Conservation (phyloP, 2,329 filamentous ascomycete genomes). For the Fusarium penzigii region DNA sequence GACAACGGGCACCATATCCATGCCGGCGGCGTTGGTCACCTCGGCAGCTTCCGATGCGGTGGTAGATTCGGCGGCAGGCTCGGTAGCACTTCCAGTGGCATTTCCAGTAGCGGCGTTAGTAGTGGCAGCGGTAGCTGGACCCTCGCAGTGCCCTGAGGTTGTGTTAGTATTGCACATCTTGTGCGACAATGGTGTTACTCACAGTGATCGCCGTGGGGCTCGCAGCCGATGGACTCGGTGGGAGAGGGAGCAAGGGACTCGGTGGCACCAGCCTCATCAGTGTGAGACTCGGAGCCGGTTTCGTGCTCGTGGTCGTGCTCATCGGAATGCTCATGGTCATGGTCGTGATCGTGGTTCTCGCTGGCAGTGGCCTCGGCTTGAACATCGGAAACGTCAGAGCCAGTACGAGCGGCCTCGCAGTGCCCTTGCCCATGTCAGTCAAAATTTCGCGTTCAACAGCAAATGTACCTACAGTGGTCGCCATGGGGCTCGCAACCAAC, state of each 20-base stretch:
- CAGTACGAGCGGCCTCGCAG: slow-evolving; percentile 24
- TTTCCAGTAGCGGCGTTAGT: slow-evolving; percentile 5
- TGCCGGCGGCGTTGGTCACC: slow-evolving; percentile 17
- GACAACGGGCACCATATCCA: slow-evolving; percentile 21
- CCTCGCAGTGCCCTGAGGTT: slow-evolving; percentile 25
- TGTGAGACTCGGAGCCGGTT: too few species aligned
- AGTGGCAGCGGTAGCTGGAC: slow-evolving; percentile 7
- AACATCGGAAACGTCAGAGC: neutral
- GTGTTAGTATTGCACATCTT: neutral
- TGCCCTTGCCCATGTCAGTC: slow-evolving; percentile 6
- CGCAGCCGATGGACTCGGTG: slow-evolving; percentile 26
- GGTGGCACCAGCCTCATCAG: slow-evolving; percentile 11
- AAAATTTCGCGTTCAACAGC: neutral
- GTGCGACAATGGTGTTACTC: neutral
- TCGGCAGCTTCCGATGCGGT: neutral
- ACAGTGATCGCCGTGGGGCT: slow-evolving; percentile 29
- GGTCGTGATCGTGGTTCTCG: neutral
- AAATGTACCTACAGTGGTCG: slow-evolving; percentile 17
- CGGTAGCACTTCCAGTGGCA: neutral
- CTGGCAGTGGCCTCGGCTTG: slow-evolving; percentile 11
- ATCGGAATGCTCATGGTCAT: neutral
- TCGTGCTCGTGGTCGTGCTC: slow-evolving; percentile 13
- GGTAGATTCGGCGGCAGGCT: neutral
- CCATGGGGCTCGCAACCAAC: slow-evolving; percentile 24
- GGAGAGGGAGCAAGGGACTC: slow-evolving; percentile 14